These are phyloP conservation scores for Curvularia spicifera DNA, from an alignment of 2,329 filamentous ascomycete genomes.

Conservation along the genomic window DNA sequence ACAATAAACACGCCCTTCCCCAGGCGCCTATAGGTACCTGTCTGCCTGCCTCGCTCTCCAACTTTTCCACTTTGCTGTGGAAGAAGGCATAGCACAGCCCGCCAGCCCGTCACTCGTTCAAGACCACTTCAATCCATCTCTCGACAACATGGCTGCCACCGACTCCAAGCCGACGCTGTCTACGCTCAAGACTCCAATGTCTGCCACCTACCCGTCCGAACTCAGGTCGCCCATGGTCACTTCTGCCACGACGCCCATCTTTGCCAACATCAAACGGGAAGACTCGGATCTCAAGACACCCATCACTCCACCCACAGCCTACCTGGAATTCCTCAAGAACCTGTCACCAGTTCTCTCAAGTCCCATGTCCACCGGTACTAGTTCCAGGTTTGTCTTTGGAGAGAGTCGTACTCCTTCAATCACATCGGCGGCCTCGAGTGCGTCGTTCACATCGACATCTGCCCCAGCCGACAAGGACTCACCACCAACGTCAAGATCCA, in stretches of 20 bases:
- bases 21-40: slow-evolving; percentile 36
- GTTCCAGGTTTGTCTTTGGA: slow-evolving; percentile 58
- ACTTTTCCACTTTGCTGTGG: slow-evolving; percentile 35
- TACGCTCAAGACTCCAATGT: slow-evolving; percentile 63
- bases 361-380: slow-evolving; percentile 66
- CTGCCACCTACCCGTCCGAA: slow-evolving; percentile 63
- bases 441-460: slow-evolving; percentile 47
- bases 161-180: slow-evolving; percentile 51
- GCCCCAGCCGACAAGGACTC: slow-evolving; percentile 43
- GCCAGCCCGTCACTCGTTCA: slow-evolving; percentile 40
- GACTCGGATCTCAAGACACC: slow-evolving; percentile 72
- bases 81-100: slow-evolving; percentile 37
- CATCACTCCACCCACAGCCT: slow-evolving; percentile 87
- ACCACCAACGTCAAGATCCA: slow-evolving; percentile 46
- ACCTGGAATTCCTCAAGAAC: slow-evolving; percentile 89
- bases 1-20: slow-evolving; percentile 43
- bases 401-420: slow-evolving; percentile 50
- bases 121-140: slow-evolving; percentile 12
- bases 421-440: slow-evolving; percentile 47
- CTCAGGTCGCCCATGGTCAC: slow-evolving; percentile 69
- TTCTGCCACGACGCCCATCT: slow-evolving; percentile 53
- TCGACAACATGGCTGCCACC: slow-evolving; percentile 48
- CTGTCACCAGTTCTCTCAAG: slow-evolving; percentile 74
- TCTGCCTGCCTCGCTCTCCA: slow-evolving; percentile 37
- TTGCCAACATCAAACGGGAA: slow-evolving; percentile 68